Evolutionary conservation across 139 green algal species (phyloP).

Genomic region (Tetradesmus lagerheimii): DNA sequence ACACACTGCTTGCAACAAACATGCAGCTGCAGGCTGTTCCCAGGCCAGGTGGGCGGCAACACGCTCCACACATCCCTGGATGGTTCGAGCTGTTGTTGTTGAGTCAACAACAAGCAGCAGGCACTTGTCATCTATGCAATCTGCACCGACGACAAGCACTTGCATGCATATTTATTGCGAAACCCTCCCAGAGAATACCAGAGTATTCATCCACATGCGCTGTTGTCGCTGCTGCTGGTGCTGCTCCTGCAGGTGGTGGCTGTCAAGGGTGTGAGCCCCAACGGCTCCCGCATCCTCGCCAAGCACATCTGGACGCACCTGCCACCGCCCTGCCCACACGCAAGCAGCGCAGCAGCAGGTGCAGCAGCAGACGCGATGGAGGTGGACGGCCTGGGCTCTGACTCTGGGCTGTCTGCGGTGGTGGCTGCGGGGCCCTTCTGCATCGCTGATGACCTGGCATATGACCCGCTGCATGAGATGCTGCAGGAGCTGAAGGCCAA

Average conservation of each 20-base stretch:
- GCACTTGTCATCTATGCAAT: no score
- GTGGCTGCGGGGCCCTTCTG: constrained; percentile 83
- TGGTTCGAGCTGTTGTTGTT: no score
- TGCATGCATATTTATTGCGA: no score
- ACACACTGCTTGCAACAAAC: no score
- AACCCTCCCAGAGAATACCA: no score
- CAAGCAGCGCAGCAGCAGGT: neutral
- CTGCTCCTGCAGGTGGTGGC: constrained; percentile 1
- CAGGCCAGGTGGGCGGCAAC: no score
- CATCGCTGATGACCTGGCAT: constrained; percentile 71
- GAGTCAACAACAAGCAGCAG: no score
- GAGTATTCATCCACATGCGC: no score
- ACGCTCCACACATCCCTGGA: no score
- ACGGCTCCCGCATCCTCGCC: constrained; percentile 78
- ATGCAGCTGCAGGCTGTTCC: no score
- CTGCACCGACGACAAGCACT: no score
- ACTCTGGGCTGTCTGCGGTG: constrained; percentile 55
- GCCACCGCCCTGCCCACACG: constrained; percentile 41
- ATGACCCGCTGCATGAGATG: constrained; percentile 82
- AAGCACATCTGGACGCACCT: constrained; percentile 68
- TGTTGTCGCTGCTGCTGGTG: neutral
- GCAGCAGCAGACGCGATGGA: constrained; percentile 36
- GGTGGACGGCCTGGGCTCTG: neutral
- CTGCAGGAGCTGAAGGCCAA: constrained; percentile 55
- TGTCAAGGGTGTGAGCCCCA: constrained; percentile 80